Evolutionary conservation across 1,284 basidiomycete genomes (phyloP).

Genomic region (Trametes versicolor): DNA sequence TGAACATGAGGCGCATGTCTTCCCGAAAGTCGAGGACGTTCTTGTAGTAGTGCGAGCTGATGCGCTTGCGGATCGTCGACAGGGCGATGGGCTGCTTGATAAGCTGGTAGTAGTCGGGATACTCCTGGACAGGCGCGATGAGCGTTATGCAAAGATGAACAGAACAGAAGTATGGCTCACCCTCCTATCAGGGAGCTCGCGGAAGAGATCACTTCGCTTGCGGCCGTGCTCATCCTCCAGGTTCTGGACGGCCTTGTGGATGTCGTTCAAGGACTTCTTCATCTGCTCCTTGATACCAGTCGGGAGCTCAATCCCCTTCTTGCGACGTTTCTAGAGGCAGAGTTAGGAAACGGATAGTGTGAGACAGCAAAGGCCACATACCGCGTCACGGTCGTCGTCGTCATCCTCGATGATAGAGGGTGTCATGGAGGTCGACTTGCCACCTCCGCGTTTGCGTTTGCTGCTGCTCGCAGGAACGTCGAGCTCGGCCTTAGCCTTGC

Average conservation of each 20-base stretch:
- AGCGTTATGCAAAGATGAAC: slow-evolving; percentile 4
- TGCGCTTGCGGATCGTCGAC: slow-evolving; percentile 87
- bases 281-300: slow-evolving; percentile 74
- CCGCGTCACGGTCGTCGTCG: slow-evolving; percentile 73
- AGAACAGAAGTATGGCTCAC: slow-evolving; percentile 49
- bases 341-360: slow-evolving; percentile 4
- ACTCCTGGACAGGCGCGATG: slow-evolving; percentile 63
- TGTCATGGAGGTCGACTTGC: slow-evolving; percentile 80
- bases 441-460: slow-evolving; percentile 75
- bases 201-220: slow-evolving; percentile 86
- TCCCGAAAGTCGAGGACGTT: slow-evolving; percentile 77
- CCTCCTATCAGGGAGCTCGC: slow-evolving; percentile 79
- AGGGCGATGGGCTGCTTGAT: slow-evolving; percentile 86
- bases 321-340: slow-evolving; percentile 76
- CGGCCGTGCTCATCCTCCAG: slow-evolving; percentile 80
- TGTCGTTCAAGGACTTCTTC: slow-evolving; percentile 87
- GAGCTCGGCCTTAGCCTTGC: slow-evolving; percentile 67
- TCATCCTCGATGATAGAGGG: slow-evolving; percentile 80
- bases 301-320: slow-evolving; percentile 67
- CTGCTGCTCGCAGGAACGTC: slow-evolving; percentile 58
- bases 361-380: slow-evolving; percentile 46
- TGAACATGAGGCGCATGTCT: slow-evolving; percentile 92
- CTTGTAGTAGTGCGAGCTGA: slow-evolving; percentile 80
- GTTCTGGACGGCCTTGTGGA: slow-evolving; percentile 81
- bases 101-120: slow-evolving; percentile 87